Conservation (phyloP, 2,329 filamentous ascomycete genomes). For the Dichotomopilus funicola region DNA sequence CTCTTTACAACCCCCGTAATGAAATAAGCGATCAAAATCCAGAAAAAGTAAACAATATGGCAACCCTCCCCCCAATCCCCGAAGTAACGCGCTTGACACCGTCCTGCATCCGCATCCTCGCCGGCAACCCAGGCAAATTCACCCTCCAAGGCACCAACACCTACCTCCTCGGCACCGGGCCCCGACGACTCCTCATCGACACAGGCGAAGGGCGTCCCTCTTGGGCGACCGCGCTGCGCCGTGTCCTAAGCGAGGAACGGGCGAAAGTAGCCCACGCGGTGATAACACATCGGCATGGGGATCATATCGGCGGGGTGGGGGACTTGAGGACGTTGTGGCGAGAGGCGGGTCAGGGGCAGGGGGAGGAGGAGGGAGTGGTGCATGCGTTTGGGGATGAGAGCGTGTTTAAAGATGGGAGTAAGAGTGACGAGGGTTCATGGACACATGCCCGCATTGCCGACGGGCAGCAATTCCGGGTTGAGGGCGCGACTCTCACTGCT, state of each 20-base stretch:
- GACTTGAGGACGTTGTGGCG: slow-evolving; percentile 63
- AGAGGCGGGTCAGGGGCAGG: no score
- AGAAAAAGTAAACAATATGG: neutral
- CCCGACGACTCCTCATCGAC: slow-evolving; percentile 72
- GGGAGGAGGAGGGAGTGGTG: no score
- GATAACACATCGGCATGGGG: slow-evolving; percentile 87
- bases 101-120: slow-evolving; percentile 74
- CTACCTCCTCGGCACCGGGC: slow-evolving; percentile 77
- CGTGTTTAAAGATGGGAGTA: no score
- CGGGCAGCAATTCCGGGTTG: slow-evolving; percentile 43
- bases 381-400: no score
- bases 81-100: slow-evolving; percentile 73
- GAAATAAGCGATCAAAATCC: slow-evolving; percentile 52
- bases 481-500: slow-evolving; percentile 54
- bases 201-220: slow-evolving; percentile 74
- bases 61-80: slow-evolving; percentile 56
- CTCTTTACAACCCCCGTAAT: no score
- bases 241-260: slow-evolving; percentile 59
- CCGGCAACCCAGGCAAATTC: slow-evolving; percentile 83
- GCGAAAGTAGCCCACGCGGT: slow-evolving; percentile 63
- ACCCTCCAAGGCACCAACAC: slow-evolving; percentile 81
- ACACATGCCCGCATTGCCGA: slow-evolving; percentile 30
- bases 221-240: slow-evolving; percentile 63
- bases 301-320: slow-evolving; percentile 72
- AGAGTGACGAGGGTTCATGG: slow-evolving; percentile 27